Evolutionary conservation across 352 stramenopile species (phyloP), one percentile per base, ranked within the genome.

Genomic region (Phytophthora megakarya): DNA sequence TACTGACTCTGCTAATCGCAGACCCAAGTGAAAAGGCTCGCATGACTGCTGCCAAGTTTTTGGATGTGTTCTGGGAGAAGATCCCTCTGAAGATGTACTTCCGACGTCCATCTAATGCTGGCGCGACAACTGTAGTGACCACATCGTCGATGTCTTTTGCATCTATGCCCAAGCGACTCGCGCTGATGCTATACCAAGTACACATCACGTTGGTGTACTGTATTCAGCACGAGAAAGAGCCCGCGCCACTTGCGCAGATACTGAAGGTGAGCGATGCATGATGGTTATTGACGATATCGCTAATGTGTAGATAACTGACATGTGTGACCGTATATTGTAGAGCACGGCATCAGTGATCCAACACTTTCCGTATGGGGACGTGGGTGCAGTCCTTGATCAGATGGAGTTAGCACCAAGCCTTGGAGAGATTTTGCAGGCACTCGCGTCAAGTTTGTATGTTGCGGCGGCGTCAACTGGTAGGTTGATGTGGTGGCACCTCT

Each of bases 71-170:
- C 39, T 94, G 85, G 84, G 81, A 91, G 38, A 85, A 92, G 58
- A 88, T 94, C 25, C 85, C 85, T 18, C 40, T 94, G 22, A 92
- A 92, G 70, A 72, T 89, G 54, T 94, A 91, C 59, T 92, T 94
- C 42, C 80, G 85, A 23, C 80, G 84, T 43, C 56, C 70, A 16
- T 81, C 71, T 3, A 83, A 65, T 38, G 60, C 72, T 33, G 70
- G 77, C 25, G 47, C 33, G n/a, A 52, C 46, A 5, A 18, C 56
- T 26, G 37, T 57, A 7, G 33, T 50, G 38, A 53, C 37, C n/a
- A 73, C 72, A 5, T 76, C 87, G 12, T 81, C 85, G 2, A 87
- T 76, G 38, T 86, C 87, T 28, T 94, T 96, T 63, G 81, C 87
- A n/a, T 93, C 82, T 8, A 92, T 91, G 79, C 84, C 85, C 13